Conservation (phyloP, 1,284 basidiomycete genomes). For the Trichosporon sp. region DNA sequence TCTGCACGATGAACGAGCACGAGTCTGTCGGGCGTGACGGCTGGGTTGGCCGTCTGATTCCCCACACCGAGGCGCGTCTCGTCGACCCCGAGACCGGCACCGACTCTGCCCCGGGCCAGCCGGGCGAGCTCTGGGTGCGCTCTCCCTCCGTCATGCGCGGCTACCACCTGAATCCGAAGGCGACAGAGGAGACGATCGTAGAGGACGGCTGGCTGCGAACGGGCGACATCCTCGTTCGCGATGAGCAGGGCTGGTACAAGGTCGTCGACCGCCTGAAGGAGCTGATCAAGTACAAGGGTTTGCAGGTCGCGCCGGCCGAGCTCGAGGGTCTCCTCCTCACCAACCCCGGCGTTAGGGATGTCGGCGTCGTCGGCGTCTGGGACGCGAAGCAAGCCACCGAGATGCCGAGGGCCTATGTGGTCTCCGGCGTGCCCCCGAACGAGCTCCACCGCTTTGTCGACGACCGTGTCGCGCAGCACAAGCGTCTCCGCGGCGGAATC, state of each 20-base stretch:
- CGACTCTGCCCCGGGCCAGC: constrained; percentile 61
- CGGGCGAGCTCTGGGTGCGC: constrained; percentile 78
- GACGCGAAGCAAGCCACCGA: constrained; percentile 65
- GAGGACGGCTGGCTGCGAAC: constrained; percentile 77
- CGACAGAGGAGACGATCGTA: constrained; percentile 65
- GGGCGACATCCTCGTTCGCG: constrained; percentile 70
- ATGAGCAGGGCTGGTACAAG: constrained; percentile 63
- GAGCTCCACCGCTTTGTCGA: constrained; percentile 52
- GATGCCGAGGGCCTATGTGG: constrained; percentile 42
- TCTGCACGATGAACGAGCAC: constrained; percentile 38
- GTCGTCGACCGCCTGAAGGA: constrained; percentile 66
- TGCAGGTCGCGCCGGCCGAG: constrained; percentile 77
- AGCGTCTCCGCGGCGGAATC: constrained; percentile 60
- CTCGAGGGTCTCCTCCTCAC: constrained; percentile 72
- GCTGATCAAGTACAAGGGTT: constrained; percentile 72
- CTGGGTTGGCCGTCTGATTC: constrained; percentile 70
- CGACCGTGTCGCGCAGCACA: constrained; percentile 60
- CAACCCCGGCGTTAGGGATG: constrained; percentile 70
- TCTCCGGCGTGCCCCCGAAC: constrained; percentile 3
- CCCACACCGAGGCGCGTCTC: constrained; percentile 75
- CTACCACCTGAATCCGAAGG: constrained; percentile 65
- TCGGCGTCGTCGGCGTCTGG: constrained; percentile 70
- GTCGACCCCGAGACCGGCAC: constrained; percentile 58
- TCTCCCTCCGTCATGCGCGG: constrained; percentile 80
- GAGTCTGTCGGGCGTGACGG: constrained; percentile 59